Percentiles rank a stretch among this genome's conserved stretches.
Evolutionary conservation across 306 rosid species (phyloP).

Genomic region (apple (Malus domestica)): ASM211411v1 NC_041797.1:9436501-9437000

Average conservation of each 20-base stretch:
- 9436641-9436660: constrained; percentile 70
- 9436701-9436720: constrained; percentile 35
- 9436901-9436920: too few species aligned
- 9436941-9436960: neutral
- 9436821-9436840: neutral
- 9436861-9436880: too few species aligned
- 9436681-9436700: constrained; percentile 59
- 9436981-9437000: neutral
- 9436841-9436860: too few species aligned
- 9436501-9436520: constrained; percentile 51
- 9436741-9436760: constrained; percentile 25
- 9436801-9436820: neutral
- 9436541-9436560: constrained; percentile 46
- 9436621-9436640: constrained; percentile 57
- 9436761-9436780: constrained; percentile 13
- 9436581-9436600: constrained; percentile 55
- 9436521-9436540: constrained; percentile 48
- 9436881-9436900: neutral
- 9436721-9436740: constrained; percentile 7
- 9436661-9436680: constrained; percentile 66
- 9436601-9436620: constrained; percentile 32
- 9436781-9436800: constrained; percentile 10
- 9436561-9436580: constrained; percentile 47
- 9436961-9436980: neutral
- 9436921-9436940: too few species aligned